A percentile compares a stretch with the other conserved stretches of the same genome.
Conservation (phyloP, 2,329 filamentous ascomycete species). For the Trichoderma hamatum region DNA sequence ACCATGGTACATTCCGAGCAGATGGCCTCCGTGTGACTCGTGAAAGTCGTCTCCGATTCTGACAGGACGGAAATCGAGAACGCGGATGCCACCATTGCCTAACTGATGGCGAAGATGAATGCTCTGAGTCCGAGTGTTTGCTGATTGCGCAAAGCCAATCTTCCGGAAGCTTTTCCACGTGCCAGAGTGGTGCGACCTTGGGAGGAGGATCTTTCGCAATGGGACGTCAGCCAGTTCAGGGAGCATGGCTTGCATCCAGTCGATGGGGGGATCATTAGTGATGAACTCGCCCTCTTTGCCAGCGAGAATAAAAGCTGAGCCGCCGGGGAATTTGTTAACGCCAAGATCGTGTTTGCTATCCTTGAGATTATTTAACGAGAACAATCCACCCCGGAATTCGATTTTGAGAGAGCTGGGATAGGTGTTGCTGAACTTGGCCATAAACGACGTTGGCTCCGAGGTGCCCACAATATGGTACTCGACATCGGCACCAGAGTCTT, state of each 20-base stretch:
- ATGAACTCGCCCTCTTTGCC: conserved; percentile 39
- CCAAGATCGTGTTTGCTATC: conserved; percentile 29
- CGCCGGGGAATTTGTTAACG: conserved; percentile 27
- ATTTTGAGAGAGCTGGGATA: conserved; percentile 26
- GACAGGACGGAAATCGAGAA: conserved; percentile 38
- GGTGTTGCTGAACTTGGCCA: conserved; percentile 32
- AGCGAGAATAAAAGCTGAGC: conserved; percentile 37
- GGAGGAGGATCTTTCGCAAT: conserved; percentile 38
- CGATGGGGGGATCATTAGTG: conserved; percentile 32
- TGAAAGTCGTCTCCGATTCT: conserved; percentile 19
- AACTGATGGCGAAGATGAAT: conserved; percentile 35
- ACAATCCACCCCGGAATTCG: conserved; percentile 33
- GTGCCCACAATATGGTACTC: conserved; percentile 38
- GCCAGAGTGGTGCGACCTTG: conserved; percentile 40
- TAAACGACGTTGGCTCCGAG: conserved; percentile 34
- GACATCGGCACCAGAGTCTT: conserved; percentile 37
- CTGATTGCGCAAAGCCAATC: conserved; percentile 22
- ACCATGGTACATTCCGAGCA: conserved; percentile 33
- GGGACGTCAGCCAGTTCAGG: conserved; percentile 34
- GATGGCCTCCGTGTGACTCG: conserved; percentile 32
- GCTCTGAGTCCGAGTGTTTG: conserved; percentile 36
- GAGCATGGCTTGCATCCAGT: conserved; percentile 40
- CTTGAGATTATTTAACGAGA: conserved; percentile 31
- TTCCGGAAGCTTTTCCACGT: conserved; percentile 29
- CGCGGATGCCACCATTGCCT: conserved; percentile 35